phyloP scores from a whole-genome alignment of 1,284 basidiomycete species.

The Tetrapyrgos nigripes region DNA sequence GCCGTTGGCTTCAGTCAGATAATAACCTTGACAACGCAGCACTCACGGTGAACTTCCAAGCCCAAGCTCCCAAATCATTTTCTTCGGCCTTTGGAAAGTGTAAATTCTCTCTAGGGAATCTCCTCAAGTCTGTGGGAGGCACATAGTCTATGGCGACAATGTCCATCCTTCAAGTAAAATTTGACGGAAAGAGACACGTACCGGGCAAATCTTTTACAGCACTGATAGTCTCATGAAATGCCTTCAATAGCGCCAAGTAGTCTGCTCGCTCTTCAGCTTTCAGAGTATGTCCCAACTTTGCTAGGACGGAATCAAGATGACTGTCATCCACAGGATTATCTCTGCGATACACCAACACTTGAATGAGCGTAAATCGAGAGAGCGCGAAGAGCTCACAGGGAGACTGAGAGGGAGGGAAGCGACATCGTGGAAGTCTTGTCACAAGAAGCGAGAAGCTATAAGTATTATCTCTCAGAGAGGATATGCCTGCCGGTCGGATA shows the following conservation, averaged over 20 bases:
- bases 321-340: background rate
- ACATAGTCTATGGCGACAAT: slow-evolving; percentile 6
- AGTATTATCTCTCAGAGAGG: no score
- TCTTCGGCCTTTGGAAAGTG: slow-evolving; percentile 5
- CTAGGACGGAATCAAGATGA: background rate
- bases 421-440: background rate
- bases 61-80: slow-evolving; percentile 12
- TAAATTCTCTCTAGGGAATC: slow-evolving; percentile 9
- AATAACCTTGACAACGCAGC: background rate
- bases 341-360: background rate
- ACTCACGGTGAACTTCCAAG: slow-evolving; percentile 11
- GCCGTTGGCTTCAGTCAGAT: background rate
- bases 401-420: background rate
- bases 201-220: slow-evolving; percentile 6
- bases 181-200: background rate
- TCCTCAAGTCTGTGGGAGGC: slow-evolving; percentile 2
- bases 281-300: background rate
- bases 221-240: background rate
- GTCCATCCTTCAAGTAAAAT: no score
- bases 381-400: background rate
- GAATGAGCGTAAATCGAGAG: no score
- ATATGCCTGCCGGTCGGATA: no score
- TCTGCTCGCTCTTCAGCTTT: background rate
- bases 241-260: background rate
- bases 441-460: no score